phyloP scores from a whole-genome alignment of 176 grass and related monocot genomes.

The Phyllostachys edulis region DNA sequence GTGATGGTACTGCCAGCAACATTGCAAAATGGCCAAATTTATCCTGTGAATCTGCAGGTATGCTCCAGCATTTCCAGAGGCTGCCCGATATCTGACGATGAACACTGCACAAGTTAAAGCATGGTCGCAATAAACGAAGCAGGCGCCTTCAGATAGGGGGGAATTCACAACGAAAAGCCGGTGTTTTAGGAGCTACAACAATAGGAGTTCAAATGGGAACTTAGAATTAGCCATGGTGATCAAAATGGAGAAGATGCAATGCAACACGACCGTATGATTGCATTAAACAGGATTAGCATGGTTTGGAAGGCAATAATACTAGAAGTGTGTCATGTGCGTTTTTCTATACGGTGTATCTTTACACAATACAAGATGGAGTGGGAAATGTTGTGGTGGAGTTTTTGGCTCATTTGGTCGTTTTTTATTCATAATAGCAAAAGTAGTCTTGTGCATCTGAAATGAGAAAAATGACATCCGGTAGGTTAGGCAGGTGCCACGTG shows the following conservation, averaged over 20 bases:
- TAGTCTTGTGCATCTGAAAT: no score
- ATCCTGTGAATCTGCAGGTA: not conserved
- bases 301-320: slow-evolving; percentile 23
- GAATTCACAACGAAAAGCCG: not conserved
- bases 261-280: slow-evolving; percentile 36
- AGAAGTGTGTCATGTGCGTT: not conserved
- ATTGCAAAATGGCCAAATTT: slow-evolving; percentile 20
- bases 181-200: not conserved
- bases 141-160: not conserved
- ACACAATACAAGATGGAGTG: not conserved
- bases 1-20: not conserved
- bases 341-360: not conserved
- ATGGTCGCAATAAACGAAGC: not conserved
- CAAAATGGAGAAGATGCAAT: not conserved
- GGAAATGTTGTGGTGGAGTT: not conserved
- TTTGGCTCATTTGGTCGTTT: no score
- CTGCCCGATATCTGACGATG: not conserved
- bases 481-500: no score
- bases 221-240: not conserved
- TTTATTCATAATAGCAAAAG: no score
- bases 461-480: no score
- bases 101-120: not conserved
- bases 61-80: not conserved
- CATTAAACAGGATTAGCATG: slow-evolving; percentile 39
- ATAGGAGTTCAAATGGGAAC: not conserved